Conservation (phyloP, 2,329 filamentous ascomycete genomes). For the Colletotrichum spaethianum region DNA sequence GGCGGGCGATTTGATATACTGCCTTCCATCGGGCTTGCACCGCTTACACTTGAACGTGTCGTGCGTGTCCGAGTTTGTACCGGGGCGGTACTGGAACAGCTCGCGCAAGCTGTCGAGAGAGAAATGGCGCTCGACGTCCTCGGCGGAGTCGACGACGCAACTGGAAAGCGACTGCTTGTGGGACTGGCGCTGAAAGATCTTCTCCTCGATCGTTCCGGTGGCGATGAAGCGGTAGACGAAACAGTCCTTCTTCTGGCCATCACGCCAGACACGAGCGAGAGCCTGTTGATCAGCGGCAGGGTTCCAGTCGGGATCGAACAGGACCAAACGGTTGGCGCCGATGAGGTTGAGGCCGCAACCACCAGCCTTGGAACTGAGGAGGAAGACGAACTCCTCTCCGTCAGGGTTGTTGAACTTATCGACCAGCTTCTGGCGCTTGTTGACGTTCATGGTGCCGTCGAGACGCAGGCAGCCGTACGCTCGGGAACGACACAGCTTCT, state of each 20-base stretch:
- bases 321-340: conserved; percentile 91
- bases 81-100: conserved; percentile 90
- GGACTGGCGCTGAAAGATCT: conserved; percentile 98
- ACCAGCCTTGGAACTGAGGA: conserved; percentile 97
- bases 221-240: conserved; percentile 99
- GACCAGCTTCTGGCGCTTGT: conserved; percentile 95
- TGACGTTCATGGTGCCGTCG: conserved; percentile 98
- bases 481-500: conserved; percentile 87
- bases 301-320: conserved; percentile 99
- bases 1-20: conserved; percentile 90
- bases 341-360: conserved; percentile 97
- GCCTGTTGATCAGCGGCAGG: conserved; percentile 98
- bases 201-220: conserved; percentile 98
- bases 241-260: conserved; percentile 99
- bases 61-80: conserved; percentile 93
- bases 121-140: conserved; percentile 98
- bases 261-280: conserved; percentile 96
- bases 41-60: conserved; percentile 99
- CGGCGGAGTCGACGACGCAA: conserved; percentile 95
- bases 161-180: conserved; percentile 98
- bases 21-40: conserved; percentile 88
- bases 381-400: conserved; percentile 90
- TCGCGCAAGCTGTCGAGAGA: conserved; percentile 91
- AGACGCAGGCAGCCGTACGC: conserved; percentile 89
- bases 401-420: conserved; percentile 98